Conservation (phyloP, 176 grass and related monocot species). For the Tuctoria greenei region DNA sequence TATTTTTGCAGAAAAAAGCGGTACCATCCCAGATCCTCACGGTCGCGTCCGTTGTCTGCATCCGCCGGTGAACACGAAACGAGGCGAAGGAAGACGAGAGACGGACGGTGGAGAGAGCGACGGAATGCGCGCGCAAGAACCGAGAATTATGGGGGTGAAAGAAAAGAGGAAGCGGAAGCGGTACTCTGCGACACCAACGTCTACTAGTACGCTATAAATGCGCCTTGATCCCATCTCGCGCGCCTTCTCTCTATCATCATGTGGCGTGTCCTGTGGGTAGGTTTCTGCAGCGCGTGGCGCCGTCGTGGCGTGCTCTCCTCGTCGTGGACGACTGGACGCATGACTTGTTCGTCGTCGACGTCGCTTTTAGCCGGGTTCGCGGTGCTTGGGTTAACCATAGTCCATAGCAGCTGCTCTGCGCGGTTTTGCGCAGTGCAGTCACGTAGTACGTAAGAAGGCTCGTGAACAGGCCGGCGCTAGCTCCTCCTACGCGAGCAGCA, state of each 20-base stretch:
- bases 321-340: neutral
- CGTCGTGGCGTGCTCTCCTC: constrained; percentile 21
- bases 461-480: no score
- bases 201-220: constrained; percentile 36
- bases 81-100: neutral
- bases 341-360: neutral
- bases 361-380: no score
- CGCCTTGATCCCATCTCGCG: neutral
- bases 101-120: neutral
- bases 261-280: neutral
- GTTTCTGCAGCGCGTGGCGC: no score
- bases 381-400: no score
- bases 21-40: neutral
- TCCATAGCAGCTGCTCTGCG: no score
- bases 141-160: constrained; percentile 27
- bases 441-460: no score
- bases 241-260: neutral
- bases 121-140: constrained; percentile 11
- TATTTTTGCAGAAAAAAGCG: no score
- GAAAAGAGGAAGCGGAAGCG: no score
- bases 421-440: no score
- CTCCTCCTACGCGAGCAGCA: neutral
- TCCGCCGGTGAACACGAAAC: neutral
- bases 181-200: no score
- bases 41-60: neutral